phyloP scores from a whole-genome alignment of 228 moss, liverwort and hornwort species.

The Sphagnum fallax region DNA sequence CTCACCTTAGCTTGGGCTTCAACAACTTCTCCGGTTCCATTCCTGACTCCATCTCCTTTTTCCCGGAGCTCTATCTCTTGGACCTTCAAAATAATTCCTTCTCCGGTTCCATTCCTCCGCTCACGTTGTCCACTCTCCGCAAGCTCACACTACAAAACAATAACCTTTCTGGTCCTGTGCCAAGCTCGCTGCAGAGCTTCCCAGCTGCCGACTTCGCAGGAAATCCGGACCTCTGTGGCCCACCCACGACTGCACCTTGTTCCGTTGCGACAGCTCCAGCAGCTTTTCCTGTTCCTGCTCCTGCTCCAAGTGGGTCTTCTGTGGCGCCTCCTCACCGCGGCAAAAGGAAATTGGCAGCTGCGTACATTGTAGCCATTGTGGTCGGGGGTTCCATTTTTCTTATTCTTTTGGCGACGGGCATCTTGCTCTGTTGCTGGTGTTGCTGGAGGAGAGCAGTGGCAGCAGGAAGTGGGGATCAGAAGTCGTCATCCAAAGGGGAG shows the following conservation, averaged over 20 bases:
- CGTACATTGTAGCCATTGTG: constrained; percentile 18
- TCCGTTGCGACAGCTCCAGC: neutral
- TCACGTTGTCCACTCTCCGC: constrained; percentile 13
- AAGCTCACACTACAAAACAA: constrained; percentile 28
- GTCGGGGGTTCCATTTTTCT: constrained; percentile 28
- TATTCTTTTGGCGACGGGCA: constrained; percentile 6
- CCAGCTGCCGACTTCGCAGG: constrained; percentile 14
- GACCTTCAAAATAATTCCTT: constrained; percentile 30
- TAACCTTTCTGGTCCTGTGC: constrained; percentile 31
- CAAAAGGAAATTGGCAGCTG: neutral
- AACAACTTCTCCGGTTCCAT: constrained; percentile 44
- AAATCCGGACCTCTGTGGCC: constrained; percentile 34
- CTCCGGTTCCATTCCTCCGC: constrained; percentile 29
- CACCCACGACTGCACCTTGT: constrained; percentile 17
- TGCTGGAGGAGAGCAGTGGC: constrained; percentile 25
- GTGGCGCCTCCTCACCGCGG: constrained; percentile 15
- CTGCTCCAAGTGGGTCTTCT: constrained; percentile 15
- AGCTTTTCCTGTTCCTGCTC: constrained; percentile 1
- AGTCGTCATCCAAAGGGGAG: constrained; percentile 7
- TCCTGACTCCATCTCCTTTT: constrained; percentile 28
- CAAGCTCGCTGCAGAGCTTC: constrained; percentile 19
- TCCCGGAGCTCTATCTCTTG: constrained; percentile 14
- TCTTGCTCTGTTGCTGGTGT: constrained; percentile 28
- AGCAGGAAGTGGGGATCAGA: neutral
- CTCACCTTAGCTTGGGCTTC: constrained; percentile 26